Conservation (phyloP, 73 alveolate species). For the Tetrahymena borealis region DNA sequence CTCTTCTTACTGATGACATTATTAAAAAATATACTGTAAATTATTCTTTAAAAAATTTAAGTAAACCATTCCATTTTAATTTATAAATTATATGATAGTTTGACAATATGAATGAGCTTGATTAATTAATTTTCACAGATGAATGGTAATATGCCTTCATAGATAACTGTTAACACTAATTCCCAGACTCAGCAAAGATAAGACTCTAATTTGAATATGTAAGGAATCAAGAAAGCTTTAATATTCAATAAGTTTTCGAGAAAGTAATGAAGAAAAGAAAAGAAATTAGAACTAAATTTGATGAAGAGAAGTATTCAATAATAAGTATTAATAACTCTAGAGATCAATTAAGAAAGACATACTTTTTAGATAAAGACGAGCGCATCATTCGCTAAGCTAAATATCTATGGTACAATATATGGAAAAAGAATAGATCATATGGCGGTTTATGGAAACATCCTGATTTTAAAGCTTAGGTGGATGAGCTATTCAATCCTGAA, state of each 20-base stretch:
- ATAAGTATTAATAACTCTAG: background rate
- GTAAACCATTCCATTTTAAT: background rate
- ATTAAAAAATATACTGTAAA: background rate
- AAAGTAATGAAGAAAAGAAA: background rate
- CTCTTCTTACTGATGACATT: background rate
- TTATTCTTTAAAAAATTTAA: background rate
- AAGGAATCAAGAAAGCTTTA: background rate
- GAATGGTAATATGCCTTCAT: background rate
- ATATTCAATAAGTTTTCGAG: background rate
- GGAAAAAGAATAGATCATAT: background rate
- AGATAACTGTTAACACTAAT: background rate
- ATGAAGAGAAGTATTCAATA: background rate
- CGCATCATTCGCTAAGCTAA: background rate
- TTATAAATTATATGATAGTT: background rate
- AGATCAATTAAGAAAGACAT: background rate
- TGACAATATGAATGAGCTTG: background rate
- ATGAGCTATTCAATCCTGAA: constrained; percentile 4
- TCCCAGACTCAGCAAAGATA: background rate
- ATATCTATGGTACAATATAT: background rate
- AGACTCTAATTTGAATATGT: background rate
- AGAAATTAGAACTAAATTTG: background rate
- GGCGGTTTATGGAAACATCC: constrained; percentile 38
- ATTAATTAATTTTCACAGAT: background rate
- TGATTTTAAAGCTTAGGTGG: constrained; percentile 9
- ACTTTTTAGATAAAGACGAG: background rate